Base-by-base conservation (phyloP, 2,329 filamentous ascomycete species). In the Byssochlamys sp. region DNA sequence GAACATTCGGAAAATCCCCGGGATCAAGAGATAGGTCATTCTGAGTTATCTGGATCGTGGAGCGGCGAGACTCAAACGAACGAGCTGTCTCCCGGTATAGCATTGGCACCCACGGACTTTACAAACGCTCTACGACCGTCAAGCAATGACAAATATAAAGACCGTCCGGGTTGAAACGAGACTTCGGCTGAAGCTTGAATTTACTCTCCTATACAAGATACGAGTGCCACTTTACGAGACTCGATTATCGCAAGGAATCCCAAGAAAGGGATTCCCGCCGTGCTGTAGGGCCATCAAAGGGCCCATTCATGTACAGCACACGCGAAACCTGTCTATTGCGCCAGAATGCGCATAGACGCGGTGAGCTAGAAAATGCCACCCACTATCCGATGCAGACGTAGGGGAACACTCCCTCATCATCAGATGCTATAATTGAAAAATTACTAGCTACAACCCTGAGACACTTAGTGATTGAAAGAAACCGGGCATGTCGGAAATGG, bases 51-150 rank as follows among this genome's bases (percentile, higher is more conserved):
- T 5, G 61, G 65, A n/a, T 64, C 67, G 2, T 70, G 66, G 63
- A 69, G 66, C 55, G 65, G 64, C 19, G 69, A 72, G 26, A 69
- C 65, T 1, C 65, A 61, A 29, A 66, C 66, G 25, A 58, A 55
- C 27, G 35, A 55, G 6, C 12, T 57, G 2, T 45, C 33, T 11
- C 50, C 35, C 24, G 35, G 19, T 26, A 53, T n/a, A 2, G 35
- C 19, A 49, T 10, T 10, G 10, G 24, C 49, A 27, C 49, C 49
- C 3, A 28, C 24, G 12, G 49, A 51, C 25, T 51, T 26, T 12
- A 51, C 49, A 10, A 28, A 28, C 12, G 12, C 49, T 14, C 12
- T 28, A 28, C 27, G 49, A 51, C 49, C 49, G 49, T 26, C 49
- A 26, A 51, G 39, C 39, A 45, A 45, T 14, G 39, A 45, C 39